Percentiles rank a stretch among this genome's conserved stretches.
phyloP scores from a whole-genome alignment of 169 alveolate species.

The Plasmodium fragile region DNA sequence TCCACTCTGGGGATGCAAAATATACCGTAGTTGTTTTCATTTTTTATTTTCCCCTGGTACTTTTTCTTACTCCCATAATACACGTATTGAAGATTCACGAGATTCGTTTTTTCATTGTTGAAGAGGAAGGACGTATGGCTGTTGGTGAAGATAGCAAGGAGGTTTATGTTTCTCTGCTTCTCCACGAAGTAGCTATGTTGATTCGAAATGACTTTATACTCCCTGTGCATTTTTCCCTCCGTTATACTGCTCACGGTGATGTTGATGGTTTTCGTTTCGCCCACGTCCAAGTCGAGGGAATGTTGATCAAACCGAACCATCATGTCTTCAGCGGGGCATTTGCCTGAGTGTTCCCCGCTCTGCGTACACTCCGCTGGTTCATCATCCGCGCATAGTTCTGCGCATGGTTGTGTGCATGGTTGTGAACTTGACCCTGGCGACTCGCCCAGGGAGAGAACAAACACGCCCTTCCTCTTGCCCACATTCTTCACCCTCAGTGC shows the following conservation, averaged over 20 bases:
- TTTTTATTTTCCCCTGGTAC: constrained; percentile 36
- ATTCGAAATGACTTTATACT: constrained; percentile 6
- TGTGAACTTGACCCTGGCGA: background rate
- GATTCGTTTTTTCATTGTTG: constrained; percentile 36
- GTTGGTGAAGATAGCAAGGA: constrained; percentile 33
- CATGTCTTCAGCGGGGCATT: background rate
- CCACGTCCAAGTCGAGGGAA: constrained; percentile 1
- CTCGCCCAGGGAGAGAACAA: background rate
- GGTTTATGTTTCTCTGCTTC: constrained; percentile 10
- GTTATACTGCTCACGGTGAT: constrained; percentile 18
- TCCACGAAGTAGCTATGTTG: constrained; percentile 49
- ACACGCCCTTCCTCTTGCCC: constrained; percentile 25
- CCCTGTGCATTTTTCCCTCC: constrained; percentile 31
- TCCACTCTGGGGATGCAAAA: background rate
- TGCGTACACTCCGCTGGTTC: background rate
- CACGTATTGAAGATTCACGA: constrained; percentile 24
- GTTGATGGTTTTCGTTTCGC: constrained; percentile 21
- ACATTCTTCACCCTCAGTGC: constrained; percentile 40
- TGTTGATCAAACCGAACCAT: constrained; percentile 20
- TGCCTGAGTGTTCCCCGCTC: background rate
- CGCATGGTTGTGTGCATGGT: too few species aligned
- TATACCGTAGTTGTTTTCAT: constrained; percentile 51
- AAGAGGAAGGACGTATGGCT: constrained; percentile 33
- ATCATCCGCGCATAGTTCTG: background rate
- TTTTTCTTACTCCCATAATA: constrained; percentile 51